Percentiles rank a stretch among this genome's conserved stretches.
These are phyloP conservation scores for Daldinia loculata DNA, from an alignment of 495 filamentous ascomycete genomes.

Conservation along the genomic window DNA sequence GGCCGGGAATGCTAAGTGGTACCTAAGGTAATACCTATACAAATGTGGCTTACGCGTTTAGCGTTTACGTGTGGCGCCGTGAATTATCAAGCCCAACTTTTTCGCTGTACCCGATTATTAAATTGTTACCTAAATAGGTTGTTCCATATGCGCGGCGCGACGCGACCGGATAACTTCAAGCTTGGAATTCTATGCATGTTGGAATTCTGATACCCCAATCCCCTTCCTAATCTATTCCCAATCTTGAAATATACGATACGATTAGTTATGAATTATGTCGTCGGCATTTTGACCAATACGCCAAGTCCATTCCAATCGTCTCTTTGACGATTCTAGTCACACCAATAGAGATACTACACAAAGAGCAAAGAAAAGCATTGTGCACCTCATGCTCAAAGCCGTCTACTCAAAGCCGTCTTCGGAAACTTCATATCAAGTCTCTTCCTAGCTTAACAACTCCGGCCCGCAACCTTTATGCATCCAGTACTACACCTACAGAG, in stretches of 20 bases:
- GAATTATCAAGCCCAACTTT: background rate
- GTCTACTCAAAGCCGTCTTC: conserved; percentile 39
- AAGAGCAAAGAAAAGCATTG: conserved; percentile 29
- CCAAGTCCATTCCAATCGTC: conserved; percentile 30
- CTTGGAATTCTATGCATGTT: background rate
- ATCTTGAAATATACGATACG: background rate
- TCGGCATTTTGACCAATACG: background rate
- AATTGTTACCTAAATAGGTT: background rate
- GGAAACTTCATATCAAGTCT: conserved; percentile 23
- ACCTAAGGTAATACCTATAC: too few species aligned
- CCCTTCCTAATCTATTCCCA: background rate
- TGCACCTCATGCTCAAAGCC: conserved; percentile 25
- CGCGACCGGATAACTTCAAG: conserved; percentile 24
- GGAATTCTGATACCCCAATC: background rate
- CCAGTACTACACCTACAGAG: conserved; percentile 21
- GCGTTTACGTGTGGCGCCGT: background rate
- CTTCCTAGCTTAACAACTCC: conserved; percentile 32
- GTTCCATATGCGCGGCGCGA: conserved; percentile 20
- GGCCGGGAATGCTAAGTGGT: background rate
- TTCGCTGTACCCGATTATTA: too few species aligned
- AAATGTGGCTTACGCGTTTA: conserved; percentile 5
- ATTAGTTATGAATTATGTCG: background rate
- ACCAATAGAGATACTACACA: conserved; percentile 2
- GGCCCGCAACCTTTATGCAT: conserved; percentile 35
- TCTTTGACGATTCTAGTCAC: conserved; percentile 25